Evolutionary conservation across 1,139 yeast genomes (phyloP), one percentile per base, ranked within the genome.

Genomic region (Hyphopichia buzzinii): DNA sequence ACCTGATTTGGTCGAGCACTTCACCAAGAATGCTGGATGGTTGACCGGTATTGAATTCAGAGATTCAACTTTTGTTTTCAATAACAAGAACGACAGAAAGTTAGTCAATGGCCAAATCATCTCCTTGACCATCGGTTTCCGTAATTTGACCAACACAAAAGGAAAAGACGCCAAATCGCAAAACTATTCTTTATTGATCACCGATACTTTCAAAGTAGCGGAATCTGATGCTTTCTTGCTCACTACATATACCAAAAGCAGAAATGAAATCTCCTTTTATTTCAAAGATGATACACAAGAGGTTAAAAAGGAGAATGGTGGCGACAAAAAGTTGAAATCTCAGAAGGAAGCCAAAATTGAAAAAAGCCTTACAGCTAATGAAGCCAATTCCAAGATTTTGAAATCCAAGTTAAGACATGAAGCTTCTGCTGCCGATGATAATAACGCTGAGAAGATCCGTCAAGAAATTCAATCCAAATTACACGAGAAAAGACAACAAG

Each of bases 31-130:
- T 52, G 77, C 85, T 46, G 98, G 98, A 38, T 87, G 95, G 78
- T 72, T 88, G 40, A 82, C 86, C 44, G 98, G 98, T 39, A 77
- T 92, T 47, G 97, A 89, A 55, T 88, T 87, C 55, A 77, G 96
- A 59, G 97, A 90, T 57, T 76, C 92, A 0, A 67, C 83, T 1
- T 78, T 86, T 46, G 72, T 89, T 22, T 67, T 92, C 40, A 87
- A 85, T 52, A 70, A 75, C 19, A 90, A 87, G 53, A 85, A 80
- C 57, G 87, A 82, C 31, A 74, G 95, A 48, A 64, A 60, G 21
- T 66, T 92, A 40, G 73, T 72, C 40, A 83, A 80, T 44, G 92
- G 92, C 27, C 84, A 88, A 56, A 80, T 89, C 12, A 73, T 89
- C 39, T 82, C 88, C 31, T 64, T 92, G 39, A 79, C 86, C 3